phyloP scores from a whole-genome alignment of 306 rosid genomes.

The Lagenaria siceraria region DNA sequence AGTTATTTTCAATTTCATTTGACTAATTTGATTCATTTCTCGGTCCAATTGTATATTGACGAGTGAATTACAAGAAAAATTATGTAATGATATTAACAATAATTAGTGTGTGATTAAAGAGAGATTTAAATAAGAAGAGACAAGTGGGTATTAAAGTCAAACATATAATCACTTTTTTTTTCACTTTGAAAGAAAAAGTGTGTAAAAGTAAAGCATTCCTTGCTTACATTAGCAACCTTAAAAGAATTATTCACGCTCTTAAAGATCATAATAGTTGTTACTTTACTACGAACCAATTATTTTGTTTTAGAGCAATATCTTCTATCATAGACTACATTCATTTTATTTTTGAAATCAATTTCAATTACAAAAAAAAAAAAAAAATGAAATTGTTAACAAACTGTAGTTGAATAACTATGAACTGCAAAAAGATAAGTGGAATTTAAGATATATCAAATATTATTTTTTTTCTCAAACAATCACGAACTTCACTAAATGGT shows the following conservation, averaged over 20 bases:
- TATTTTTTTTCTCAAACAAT: no score
- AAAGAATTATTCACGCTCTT: not conserved
- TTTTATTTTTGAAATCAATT: no score
- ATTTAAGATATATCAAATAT: no score
- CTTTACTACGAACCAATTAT: not conserved
- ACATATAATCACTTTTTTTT: not conserved
- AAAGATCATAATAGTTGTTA: not conserved
- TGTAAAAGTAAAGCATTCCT: not conserved
- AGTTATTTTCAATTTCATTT: no score
- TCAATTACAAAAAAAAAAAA: no score
- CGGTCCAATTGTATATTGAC: not conserved
- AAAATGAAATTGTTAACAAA: no score
- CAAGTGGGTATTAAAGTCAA: conserved; percentile 3
- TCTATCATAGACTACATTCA: no score
- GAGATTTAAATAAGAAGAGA: not conserved
- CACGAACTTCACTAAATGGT: not conserved
- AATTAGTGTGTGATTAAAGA: not conserved
- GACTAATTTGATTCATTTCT: not conserved
- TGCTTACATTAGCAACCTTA: not conserved
- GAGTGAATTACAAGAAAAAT: not conserved
- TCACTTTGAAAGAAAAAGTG: not conserved
- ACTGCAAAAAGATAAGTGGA: no score
- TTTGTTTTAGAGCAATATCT: not conserved
- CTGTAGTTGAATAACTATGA: no score
- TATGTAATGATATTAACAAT: not conserved